Percentiles rank a stretch among this genome's conserved stretches.
phyloP scores from a whole-genome alignment of 495 filamentous ascomycete species.

The Neurospora tetraspora region DNA sequence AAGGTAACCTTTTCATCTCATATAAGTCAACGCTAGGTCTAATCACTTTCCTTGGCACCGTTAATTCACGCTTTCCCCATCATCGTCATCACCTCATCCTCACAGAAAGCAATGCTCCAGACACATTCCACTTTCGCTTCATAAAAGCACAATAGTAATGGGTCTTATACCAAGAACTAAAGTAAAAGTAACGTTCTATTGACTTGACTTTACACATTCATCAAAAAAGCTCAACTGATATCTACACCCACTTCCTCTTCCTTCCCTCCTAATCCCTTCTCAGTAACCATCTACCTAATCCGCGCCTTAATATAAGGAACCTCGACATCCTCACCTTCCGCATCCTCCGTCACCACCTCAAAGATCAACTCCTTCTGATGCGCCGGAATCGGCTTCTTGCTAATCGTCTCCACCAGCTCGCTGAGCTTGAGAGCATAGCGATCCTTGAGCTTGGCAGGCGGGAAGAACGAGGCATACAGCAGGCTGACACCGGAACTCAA shows the following conservation, averaged over 20 bases:
- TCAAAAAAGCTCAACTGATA: not conserved
- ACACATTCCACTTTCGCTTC: not conserved
- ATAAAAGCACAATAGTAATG: not conserved
- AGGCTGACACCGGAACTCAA: conserved; percentile 91
- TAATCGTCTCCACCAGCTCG: conserved; percentile 76
- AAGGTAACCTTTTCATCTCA: not conserved
- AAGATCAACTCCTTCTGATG: conserved; percentile 96
- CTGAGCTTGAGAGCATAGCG: conserved; percentile 51
- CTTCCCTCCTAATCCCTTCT: not conserved
- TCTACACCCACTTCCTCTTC: not conserved
- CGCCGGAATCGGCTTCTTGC: conserved; percentile 79
- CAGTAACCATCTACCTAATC: conserved; percentile 22
- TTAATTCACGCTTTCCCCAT: not conserved
- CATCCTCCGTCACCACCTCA: conserved; percentile 88
- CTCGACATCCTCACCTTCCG: conserved; percentile 88
- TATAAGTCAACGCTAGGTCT: not conserved
- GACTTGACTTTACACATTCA: not conserved
- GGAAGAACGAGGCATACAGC: conserved; percentile 93
- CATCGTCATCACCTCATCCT: not conserved
- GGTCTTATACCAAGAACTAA: not conserved
- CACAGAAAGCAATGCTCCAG: not conserved
- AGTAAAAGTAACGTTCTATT: not conserved
- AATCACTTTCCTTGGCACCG: not conserved
- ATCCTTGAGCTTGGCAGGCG: conserved; percentile 79
- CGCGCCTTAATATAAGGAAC: conserved; percentile 94